These are phyloP conservation scores for Lactuca sativa DNA, from an alignment of 129 eudicot genomes.

Conservation along the genomic window DNA sequence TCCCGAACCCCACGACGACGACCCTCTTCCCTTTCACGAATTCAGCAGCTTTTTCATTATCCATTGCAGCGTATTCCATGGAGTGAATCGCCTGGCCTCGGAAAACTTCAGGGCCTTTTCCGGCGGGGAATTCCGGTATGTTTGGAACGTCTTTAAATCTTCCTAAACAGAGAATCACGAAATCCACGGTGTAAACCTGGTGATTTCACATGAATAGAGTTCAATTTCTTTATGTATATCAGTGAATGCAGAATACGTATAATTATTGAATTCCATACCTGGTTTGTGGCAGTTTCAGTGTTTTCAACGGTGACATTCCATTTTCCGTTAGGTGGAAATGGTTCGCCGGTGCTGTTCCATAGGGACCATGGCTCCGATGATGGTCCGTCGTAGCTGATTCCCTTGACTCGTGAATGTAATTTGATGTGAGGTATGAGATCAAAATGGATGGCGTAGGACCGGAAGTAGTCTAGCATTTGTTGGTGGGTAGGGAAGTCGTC, in stretches of 20 bases:
- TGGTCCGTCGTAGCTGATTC: constrained; percentile 47
- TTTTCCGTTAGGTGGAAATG: constrained; percentile 45
- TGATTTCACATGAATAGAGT: background rate
- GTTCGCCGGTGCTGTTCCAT: constrained; percentile 51
- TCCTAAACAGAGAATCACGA: constrained; percentile 63
- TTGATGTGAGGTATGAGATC: constrained; percentile 39
- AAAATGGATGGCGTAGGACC: constrained; percentile 59
- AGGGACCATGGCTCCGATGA: constrained; percentile 37
- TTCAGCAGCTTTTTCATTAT: constrained; percentile 31
- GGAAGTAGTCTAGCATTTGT: constrained; percentile 47
- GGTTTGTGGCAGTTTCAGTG: constrained; percentile 18
- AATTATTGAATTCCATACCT: constrained; percentile 25
- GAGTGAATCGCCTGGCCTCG: constrained; percentile 58
- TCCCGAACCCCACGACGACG: constrained; percentile 55
- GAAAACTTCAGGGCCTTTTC: constrained; percentile 51
- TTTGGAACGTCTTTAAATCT: constrained; percentile 61
- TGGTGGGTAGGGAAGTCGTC: constrained; percentile 44
- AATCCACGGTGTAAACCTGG: constrained; percentile 50
- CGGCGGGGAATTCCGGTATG: constrained; percentile 52
- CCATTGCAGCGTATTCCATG: constrained; percentile 51
- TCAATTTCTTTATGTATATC: background rate
- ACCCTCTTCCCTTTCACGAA: constrained; percentile 49
- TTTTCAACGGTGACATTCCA: constrained; percentile 56
- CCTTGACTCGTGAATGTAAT: constrained; percentile 37
- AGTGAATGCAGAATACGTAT: background rate